Evolutionary conservation across 441 rosid species (phyloP), one percentile per base, ranked within the genome.

Genomic region (Bruguiera hainesii): DNA sequence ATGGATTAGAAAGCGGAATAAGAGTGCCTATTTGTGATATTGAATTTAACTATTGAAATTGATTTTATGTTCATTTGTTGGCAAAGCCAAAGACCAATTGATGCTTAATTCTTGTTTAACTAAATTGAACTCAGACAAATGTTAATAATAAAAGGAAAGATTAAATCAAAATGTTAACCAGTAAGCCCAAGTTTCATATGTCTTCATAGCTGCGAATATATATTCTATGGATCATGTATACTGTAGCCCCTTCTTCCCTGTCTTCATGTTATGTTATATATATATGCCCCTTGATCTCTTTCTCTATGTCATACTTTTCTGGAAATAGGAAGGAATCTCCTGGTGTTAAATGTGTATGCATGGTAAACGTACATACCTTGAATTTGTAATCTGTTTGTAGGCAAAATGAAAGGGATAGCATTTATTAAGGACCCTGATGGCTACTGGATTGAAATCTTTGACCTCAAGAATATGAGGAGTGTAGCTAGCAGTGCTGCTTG

Each of bases 351-450:
- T 26, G 18, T 35, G 3, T n/a, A 18, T 7, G 8, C 51, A 31
- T 52, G 1, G 13, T 69, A 16, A 31, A 35, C n/a, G 60, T 65
- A 20, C 5, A 30, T 25, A 57, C 49, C 57, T 67, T 11, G 63
- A 29, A 23, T 33, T 7, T 33, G 23, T 56, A 55, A 42, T 64
- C 48, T 69, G 61, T 2, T 69, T 68, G 73, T 87, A 93, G 98
- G 98, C 64, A 88, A 88, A 77, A 80, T 89, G 93, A 92, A 89
- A 79, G 89, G 85, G 29, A 53, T 90, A 70, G 98, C 98, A 31
- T 93, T 93, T 78, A 90, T 93, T 55, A 93, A 87, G 89, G 97
- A 93, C 83, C 97, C 98, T 57, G 98, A 93, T 84, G 95, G 95
- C 75, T 90, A 93, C 73, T 93, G 96, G 96, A 89, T 93, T 49